These are phyloP conservation scores for Boletus rufocinnamomeus DNA, from an alignment of 768 basidiomycete species.

Conservation along the genomic window DNA sequence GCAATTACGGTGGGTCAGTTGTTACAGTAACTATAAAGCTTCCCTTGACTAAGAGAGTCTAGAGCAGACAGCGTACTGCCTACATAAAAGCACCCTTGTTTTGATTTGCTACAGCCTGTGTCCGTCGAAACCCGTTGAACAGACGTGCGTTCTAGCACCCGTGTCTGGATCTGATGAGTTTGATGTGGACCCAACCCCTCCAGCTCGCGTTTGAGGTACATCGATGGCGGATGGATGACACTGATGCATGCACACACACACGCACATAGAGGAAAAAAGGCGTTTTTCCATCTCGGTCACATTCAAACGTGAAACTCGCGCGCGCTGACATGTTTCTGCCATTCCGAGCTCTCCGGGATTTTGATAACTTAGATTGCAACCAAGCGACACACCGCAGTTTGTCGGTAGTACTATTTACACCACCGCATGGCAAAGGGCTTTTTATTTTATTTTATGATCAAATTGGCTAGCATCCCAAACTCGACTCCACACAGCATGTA, in stretches of 20 bases:
- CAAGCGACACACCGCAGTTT: neutral
- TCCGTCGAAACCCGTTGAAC: neutral
- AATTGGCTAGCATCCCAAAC: slow-evolving; percentile 3
- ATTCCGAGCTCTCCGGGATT: neutral
- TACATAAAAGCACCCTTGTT: neutral
- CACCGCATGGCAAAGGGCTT: neutral
- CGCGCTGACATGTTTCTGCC: slow-evolving; percentile 4
- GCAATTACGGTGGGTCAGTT: neutral
- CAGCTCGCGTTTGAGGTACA: slow-evolving; percentile 7
- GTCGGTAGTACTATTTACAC: slow-evolving; percentile 4
- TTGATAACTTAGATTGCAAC: neutral
- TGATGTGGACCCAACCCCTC: neutral
- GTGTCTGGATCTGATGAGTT: slow-evolving; percentile 3
- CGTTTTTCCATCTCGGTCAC: neutral
- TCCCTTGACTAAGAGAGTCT: neutral
- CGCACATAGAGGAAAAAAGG: neutral
- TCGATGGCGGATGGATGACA: neutral
- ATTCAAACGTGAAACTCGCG: slow-evolving; percentile 20
- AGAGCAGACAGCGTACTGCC: neutral
- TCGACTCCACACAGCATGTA: neutral
- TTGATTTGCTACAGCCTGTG: neutral
- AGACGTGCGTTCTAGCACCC: slow-evolving; percentile 9
- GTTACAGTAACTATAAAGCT: neutral
- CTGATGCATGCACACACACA: neutral
- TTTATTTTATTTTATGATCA: neutral